Conservation (phyloP, 257 asterid species). For the Linderniella brevidens region DNA sequence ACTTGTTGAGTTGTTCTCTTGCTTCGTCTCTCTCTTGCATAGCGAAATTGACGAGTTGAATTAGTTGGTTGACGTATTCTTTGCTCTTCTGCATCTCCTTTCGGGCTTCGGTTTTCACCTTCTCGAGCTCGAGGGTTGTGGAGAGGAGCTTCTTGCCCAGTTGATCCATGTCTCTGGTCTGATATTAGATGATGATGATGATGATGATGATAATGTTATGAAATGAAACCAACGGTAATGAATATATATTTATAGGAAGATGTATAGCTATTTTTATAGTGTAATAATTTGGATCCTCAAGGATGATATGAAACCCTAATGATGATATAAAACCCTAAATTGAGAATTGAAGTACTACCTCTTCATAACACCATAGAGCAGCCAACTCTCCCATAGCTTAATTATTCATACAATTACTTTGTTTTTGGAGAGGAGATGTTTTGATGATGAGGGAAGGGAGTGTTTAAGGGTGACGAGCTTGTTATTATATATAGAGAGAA, state of each 20-base stretch:
- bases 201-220: neutral
- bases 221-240: too few relatives aligned
- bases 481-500: too few relatives aligned
- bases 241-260: too few relatives aligned
- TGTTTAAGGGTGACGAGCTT: neutral
- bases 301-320: neutral
- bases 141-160: constrained; percentile 27
- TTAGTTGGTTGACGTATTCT: constrained; percentile 21
- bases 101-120: constrained; percentile 21
- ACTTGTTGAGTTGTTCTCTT: constrained; percentile 24
- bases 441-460: neutral
- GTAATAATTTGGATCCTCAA: neutral
- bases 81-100: constrained; percentile 26
- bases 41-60: constrained; percentile 22
- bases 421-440: neutral
- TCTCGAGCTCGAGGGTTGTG: constrained; percentile 36
- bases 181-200: constrained; percentile 1
- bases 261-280: too few relatives aligned
- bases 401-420: neutral
- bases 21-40: constrained; percentile 50
- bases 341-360: neutral
- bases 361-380: neutral
- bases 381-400: neutral
- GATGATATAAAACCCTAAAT: neutral
- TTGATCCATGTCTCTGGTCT: constrained; percentile 30